Percentiles rank a stretch among this genome's conserved stretches.
These are phyloP conservation scores for Suillus subalutaceus DNA, from an alignment of 768 basidiomycete species.

Conservation along the genomic window DNA sequence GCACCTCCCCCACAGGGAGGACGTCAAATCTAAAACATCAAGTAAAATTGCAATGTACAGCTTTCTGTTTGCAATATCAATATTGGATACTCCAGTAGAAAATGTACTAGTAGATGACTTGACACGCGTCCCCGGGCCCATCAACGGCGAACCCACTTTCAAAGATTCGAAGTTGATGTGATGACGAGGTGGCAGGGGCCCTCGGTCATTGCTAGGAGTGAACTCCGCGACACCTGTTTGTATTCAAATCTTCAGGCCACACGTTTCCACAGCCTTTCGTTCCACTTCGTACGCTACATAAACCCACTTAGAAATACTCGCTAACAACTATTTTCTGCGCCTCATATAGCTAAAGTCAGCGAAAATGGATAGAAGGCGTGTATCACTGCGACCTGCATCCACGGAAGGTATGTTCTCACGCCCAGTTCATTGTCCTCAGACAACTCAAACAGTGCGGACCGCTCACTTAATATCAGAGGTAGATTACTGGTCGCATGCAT, in stretches of 20 bases:
- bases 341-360: slow-evolving; percentile 4
- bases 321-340: background rate
- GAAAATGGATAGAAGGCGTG: slow-evolving; percentile 70
- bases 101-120: slow-evolving; percentile 3
- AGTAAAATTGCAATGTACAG: background rate
- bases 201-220: background rate
- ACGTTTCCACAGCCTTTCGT: slow-evolving; percentile 1
- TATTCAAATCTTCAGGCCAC: slow-evolving; percentile 4
- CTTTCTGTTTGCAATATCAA: background rate
- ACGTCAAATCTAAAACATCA: background rate
- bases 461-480: slow-evolving; percentile 51
- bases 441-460: slow-evolving; percentile 6
- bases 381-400: slow-evolving; percentile 64
- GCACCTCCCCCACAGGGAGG: slow-evolving; percentile 19
- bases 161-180: background rate
- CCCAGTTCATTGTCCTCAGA: slow-evolving; percentile 7
- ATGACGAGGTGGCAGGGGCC: slow-evolving; percentile 6
- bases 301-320: background rate
- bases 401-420: slow-evolving; percentile 65
- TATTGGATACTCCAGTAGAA: background rate
- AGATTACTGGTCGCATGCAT: slow-evolving; percentile 75
- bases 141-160: background rate
- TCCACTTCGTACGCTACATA: background rate
- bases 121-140: background rate
- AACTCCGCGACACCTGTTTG: slow-evolving; percentile 4